Percentiles rank a stretch among this genome's conserved stretches.
Evolutionary conservation across 805 yeast species (phyloP).

Genomic region (Candida boleticola): DNA sequence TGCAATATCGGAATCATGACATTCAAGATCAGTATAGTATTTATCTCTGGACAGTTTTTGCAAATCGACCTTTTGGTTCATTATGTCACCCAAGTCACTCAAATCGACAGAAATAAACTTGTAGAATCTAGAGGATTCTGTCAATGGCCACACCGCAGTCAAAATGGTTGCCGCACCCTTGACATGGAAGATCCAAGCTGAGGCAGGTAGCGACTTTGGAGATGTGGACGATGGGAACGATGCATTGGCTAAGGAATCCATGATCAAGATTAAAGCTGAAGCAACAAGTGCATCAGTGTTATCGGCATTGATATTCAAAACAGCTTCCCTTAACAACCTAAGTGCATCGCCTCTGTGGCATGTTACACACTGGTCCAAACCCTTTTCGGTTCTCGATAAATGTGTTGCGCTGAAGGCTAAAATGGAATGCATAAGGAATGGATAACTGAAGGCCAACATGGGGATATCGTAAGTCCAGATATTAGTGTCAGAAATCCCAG

Average conservation of each 20-base stretch:
- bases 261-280: constrained; percentile 80
- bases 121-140: constrained; percentile 42
- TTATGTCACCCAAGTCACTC: constrained; percentile 81
- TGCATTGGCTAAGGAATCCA: constrained; percentile 94
- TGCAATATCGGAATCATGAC: constrained; percentile 82
- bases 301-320: constrained; percentile 74
- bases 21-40: constrained; percentile 58
- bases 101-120: constrained; percentile 71
- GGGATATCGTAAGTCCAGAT: constrained; percentile 91
- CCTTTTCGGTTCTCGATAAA: constrained; percentile 70
- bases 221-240: constrained; percentile 51
- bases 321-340: constrained; percentile 78
- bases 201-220: constrained; percentile 74
- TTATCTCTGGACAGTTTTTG: constrained; percentile 16
- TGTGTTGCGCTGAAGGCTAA: constrained; percentile 93
- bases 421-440: constrained; percentile 89
- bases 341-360: constrained; percentile 87
- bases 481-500: constrained; percentile 82
- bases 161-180: constrained; percentile 95
- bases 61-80: constrained; percentile 36
- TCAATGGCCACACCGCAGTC: constrained; percentile 93
- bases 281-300: constrained; percentile 94
- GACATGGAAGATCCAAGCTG: constrained; percentile 96
- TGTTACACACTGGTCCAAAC: constrained; percentile 78
- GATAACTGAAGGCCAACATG: constrained; percentile 79